Conservation (phyloP, 148 eudicot genomes). For the Mesembryanthemum crystallinum region DNA sequence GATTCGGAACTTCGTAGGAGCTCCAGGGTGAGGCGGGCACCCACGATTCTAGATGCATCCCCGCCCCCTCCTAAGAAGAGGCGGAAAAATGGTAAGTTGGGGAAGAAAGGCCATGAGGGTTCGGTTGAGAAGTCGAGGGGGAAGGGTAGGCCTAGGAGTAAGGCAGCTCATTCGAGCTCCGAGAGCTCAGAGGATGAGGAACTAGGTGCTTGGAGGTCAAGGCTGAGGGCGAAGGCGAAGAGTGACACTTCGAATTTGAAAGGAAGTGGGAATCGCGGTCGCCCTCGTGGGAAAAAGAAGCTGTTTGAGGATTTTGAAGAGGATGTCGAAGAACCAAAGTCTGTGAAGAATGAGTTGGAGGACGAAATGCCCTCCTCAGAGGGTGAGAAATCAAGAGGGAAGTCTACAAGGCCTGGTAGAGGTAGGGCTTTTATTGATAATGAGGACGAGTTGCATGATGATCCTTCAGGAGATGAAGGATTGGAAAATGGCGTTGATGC, state of each 20-base stretch:
- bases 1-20: conserved; percentile 73
- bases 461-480: conserved; percentile 26
- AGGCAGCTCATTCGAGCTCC: conserved; percentile 31
- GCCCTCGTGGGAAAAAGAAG: conserved; percentile 58
- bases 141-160: conserved; percentile 33
- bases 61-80: conserved; percentile 69
- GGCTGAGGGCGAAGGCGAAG: conserved; percentile 59
- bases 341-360: conserved; percentile 21
- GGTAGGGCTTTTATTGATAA: conserved; percentile 40
- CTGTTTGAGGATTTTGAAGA: conserved; percentile 46
- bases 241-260: conserved; percentile 23
- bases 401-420: conserved; percentile 48
- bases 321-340: conserved; percentile 33
- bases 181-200: conserved; percentile 46
- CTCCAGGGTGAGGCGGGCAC: conserved; percentile 59
- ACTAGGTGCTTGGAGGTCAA: conserved; percentile 47
- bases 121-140: conserved; percentile 34
- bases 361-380: conserved; percentile 29
- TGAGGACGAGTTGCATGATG: conserved; percentile 39
- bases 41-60: conserved; percentile 74
- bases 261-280: conserved; percentile 25
- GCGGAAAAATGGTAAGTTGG: conserved; percentile 38
- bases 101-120: conserved; percentile 24
- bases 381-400: conserved; percentile 39
- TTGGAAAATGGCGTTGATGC: conserved; percentile 29